Percentiles rank a stretch among this genome's conserved stretches.
Conservation (phyloP, 2,329 filamentous ascomycete genomes). For the Pyrenophora seminiperda region DNA sequence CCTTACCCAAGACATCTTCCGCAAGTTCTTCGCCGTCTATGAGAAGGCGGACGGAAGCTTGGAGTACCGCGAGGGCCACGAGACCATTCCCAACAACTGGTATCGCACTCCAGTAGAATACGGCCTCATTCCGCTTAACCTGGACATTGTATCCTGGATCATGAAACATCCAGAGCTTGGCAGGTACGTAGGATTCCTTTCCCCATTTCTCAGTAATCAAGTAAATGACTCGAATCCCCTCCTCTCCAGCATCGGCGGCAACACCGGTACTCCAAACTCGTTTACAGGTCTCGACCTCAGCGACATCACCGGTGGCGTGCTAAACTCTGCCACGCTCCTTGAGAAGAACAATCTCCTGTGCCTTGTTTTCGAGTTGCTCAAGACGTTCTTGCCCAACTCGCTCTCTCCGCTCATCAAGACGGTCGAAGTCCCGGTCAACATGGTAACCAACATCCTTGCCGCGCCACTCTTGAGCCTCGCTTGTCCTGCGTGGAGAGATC, state of each 20-base stretch:
- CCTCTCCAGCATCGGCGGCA: slow-evolving; percentile 55
- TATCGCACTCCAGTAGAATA: slow-evolving; percentile 56
- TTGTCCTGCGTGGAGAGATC: slow-evolving; percentile 33
- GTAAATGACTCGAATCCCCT: slow-evolving; percentile 4
- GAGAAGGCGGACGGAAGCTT: slow-evolving; percentile 49
- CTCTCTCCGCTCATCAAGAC: slow-evolving; percentile 36
- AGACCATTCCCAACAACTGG: slow-evolving; percentile 61
- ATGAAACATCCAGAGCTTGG: slow-evolving; percentile 22
- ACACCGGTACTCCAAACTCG: slow-evolving; percentile 57
- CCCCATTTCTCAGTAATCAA: neutral
- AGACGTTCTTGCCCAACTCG: slow-evolving; percentile 44
- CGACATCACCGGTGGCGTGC: slow-evolving; percentile 32
- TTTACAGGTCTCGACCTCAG: slow-evolving; percentile 53
- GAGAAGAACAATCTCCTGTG: slow-evolving; percentile 50
- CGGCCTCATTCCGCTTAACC: slow-evolving; percentile 47
- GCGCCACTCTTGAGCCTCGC: slow-evolving; percentile 28
- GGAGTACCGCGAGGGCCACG: slow-evolving; percentile 52
- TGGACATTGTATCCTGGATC: slow-evolving; percentile 25
- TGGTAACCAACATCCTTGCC: slow-evolving; percentile 26
- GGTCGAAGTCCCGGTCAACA: slow-evolving; percentile 27
- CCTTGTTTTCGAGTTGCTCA: slow-evolving; percentile 44
- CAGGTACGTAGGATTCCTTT: slow-evolving; percentile 17
- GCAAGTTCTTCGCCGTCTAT: slow-evolving; percentile 56
- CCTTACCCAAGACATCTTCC: slow-evolving; percentile 43
- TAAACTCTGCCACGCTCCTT: slow-evolving; percentile 36